Percentiles rank a stretch among this genome's conserved stretches.
Evolutionary conservation across 192 early-diverging fungal species (phyloP).

Genomic region (Spizellomyces sp.): DNA sequence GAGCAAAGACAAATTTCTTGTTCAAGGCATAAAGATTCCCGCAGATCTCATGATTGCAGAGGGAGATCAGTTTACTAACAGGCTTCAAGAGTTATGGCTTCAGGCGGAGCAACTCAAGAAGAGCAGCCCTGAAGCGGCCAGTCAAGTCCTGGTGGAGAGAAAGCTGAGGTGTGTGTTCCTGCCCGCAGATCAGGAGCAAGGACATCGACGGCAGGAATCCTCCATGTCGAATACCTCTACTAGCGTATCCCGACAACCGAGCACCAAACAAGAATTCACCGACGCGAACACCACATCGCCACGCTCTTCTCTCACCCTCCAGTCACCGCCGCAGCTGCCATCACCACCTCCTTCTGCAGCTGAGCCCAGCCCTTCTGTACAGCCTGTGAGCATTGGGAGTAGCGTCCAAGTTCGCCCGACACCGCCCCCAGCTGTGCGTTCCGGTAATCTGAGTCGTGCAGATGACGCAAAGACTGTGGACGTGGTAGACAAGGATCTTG

Average conservation of each 20-base stretch:
- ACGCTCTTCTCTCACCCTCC: neutral
- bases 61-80: constrained; percentile 47
- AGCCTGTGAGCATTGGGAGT: neutral
- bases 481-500: constrained; percentile 23
- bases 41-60: constrained; percentile 65
- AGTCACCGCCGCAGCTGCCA: too few species aligned
- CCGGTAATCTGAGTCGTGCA: neutral
- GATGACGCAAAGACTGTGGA: neutral
- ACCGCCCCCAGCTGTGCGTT: too few species aligned
- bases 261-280: constrained; percentile 2
- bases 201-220: neutral
- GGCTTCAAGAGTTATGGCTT: constrained; percentile 47
- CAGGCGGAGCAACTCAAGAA: constrained; percentile 52
- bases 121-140: constrained; percentile 19
- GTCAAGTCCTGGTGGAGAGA: constrained; percentile 41
- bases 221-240: neutral
- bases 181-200: neutral
- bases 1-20: constrained; percentile 96
- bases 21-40: constrained; percentile 82
- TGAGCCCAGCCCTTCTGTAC: neutral
- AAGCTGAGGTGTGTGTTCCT: constrained; percentile 49
- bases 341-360: neutral
- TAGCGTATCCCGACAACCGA: neutral
- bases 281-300: neutral
- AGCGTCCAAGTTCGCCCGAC: neutral